These are phyloP conservation scores for Cladosporium sp. DNA, from an alignment of 2,329 filamentous ascomycete genomes.

Conservation along the genomic window DNA sequence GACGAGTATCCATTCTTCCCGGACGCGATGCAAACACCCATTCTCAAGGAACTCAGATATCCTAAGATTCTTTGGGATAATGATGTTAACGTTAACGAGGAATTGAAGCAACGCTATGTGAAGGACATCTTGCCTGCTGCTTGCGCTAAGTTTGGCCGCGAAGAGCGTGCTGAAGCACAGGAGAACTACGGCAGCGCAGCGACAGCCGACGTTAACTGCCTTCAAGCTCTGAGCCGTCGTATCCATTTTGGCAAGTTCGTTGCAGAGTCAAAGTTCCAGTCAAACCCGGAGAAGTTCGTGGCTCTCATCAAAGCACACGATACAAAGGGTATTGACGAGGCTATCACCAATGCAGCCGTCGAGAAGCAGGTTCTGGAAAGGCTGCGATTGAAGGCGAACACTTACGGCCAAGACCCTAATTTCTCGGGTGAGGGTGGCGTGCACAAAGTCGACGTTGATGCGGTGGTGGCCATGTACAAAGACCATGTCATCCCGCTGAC, in stretches of 20 bases:
- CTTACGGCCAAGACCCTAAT: constrained; percentile 87
- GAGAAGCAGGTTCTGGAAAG: constrained; percentile 89
- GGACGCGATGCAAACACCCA: constrained; percentile 68
- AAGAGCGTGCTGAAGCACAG: constrained; percentile 70
- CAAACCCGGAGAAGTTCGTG: constrained; percentile 76
- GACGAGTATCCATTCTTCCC: constrained; percentile 99
- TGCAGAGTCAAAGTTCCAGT: constrained; percentile 88
- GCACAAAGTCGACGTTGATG: constrained; percentile 85
- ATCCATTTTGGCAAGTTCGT: constrained; percentile 99
- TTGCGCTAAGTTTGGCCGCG: constrained; percentile 71
- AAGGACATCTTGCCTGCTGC: constrained; percentile 76
- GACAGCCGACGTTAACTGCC: constrained; percentile 81
- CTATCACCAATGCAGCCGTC: constrained; percentile 85
- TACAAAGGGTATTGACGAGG: constrained; percentile 74
- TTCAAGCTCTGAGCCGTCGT: constrained; percentile 83
- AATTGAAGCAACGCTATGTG: constrained; percentile 83
- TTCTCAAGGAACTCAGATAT: constrained; percentile 85
- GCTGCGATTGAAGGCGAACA: constrained; percentile 80
- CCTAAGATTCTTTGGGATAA: constrained; percentile 84
- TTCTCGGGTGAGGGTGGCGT: constrained; percentile 38
- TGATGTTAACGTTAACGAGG: constrained; percentile 81
- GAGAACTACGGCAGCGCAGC: constrained; percentile 95
- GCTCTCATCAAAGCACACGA: constrained; percentile 77
- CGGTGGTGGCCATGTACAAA: constrained; percentile 84
- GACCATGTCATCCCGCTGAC: constrained; percentile 93